phyloP scores from a whole-genome alignment of 164 flowering plant species.

The Echeveria elegans region DNA sequence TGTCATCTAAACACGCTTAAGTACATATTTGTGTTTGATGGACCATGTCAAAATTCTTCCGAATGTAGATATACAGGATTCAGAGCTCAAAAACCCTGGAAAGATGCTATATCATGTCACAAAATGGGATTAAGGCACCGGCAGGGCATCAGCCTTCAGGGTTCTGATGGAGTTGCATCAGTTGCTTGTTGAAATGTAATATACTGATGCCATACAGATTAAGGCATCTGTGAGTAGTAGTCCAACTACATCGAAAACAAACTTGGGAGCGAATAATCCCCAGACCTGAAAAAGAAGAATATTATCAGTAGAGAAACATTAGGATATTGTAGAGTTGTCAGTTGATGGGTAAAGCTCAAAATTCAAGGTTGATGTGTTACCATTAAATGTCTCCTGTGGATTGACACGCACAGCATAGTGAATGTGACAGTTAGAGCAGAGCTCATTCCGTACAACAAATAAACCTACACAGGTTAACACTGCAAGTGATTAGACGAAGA shows the following conservation, averaged over 20 bases:
- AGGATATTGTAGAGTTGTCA: no score
- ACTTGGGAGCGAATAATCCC: slow-evolving; percentile 98
- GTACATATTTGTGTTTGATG: no score
- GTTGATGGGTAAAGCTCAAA: neutral
- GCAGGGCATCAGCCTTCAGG: no score
- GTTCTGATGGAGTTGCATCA: neutral
- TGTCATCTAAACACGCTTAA: no score
- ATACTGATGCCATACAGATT: slow-evolving; percentile 52
- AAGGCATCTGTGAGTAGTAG: slow-evolving; percentile 61
- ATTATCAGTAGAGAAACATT: no score
- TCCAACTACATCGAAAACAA: slow-evolving; percentile 81
- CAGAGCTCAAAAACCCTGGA: no score
- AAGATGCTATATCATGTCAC: no score
- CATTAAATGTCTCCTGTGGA: slow-evolving; percentile 95
- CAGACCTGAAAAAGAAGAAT: slow-evolving; percentile 58
- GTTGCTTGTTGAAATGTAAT: slow-evolving; percentile 15
- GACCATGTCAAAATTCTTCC: no score
- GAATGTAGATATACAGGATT: no score
- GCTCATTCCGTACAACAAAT: slow-evolving; percentile 63
- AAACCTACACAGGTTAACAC: slow-evolving; percentile 22
- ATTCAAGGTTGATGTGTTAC: slow-evolving; percentile 23
- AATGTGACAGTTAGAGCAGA: slow-evolving; percentile 41
- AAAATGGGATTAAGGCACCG: no score
- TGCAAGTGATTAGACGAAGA: neutral
- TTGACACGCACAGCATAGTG: slow-evolving; percentile 73